phyloP scores from a whole-genome alignment of 139 green algal species.

The Raphidocelis subcapitata region DNA sequence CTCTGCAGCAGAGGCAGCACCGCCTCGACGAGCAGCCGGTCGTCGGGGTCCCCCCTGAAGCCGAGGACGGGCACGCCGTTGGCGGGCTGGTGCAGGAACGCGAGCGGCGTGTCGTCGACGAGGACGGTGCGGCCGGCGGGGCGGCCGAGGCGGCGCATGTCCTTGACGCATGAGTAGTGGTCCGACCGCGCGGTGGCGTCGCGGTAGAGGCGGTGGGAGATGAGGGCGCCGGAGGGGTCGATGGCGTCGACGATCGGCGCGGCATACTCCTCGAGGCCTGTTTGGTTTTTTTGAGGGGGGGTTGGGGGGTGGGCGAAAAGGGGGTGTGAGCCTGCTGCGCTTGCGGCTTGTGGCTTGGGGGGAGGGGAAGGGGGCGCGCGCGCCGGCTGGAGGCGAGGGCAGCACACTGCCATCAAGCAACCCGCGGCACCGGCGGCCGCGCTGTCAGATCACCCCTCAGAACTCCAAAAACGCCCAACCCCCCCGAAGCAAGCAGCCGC shows the following conservation, averaged over 20 bases:
- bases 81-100: conserved; percentile 83
- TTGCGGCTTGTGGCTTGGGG: too few species aligned
- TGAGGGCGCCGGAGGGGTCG: conserved; percentile 46
- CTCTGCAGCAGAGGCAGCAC: conserved; percentile 81
- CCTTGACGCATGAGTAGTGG: conserved; percentile 89
- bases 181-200: conserved; percentile 44
- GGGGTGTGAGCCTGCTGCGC: too few species aligned
- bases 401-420: too few species aligned
- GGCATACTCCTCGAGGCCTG: conserved; percentile 86
- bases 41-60: conserved; percentile 78
- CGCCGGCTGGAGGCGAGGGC: too few species aligned
- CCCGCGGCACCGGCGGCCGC: too few species aligned
- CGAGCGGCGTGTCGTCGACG: conserved; percentile 90
- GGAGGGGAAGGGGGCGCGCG: too few species aligned
- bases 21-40: conserved; percentile 78
- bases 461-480: too few species aligned
- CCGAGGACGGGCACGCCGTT: conserved; percentile 85
- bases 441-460: too few species aligned
- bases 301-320: neutral
- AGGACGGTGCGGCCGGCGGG: conserved; percentile 73
- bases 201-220: conserved; percentile 55
- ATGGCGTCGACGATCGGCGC: conserved; percentile 76
- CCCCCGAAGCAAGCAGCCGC: too few species aligned
- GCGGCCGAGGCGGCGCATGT: conserved; percentile 70
- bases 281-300: neutral